Evolutionary conservation across 495 filamentous ascomycete species (phyloP).

Genomic region (Penicillium nucicola): DNA sequence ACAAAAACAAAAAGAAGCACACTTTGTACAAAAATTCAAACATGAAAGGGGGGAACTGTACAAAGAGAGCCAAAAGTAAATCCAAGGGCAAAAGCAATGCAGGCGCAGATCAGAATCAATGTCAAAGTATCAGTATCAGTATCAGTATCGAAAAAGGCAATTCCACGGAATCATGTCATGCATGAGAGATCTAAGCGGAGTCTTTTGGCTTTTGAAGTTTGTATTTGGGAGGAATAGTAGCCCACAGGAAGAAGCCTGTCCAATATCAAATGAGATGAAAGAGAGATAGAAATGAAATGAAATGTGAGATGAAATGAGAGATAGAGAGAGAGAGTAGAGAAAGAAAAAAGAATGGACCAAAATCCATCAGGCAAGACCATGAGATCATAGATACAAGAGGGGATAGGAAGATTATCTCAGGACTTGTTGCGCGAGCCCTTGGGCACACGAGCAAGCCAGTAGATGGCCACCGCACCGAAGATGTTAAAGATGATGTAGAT

Average conservation of each 20-base stretch:
- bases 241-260: background rate
- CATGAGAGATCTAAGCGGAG: background rate
- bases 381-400: background rate
- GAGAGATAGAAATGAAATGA: conserved; percentile 1
- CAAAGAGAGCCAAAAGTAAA: background rate
- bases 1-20: too few species aligned
- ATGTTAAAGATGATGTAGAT: conserved; percentile 74
- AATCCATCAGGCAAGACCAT: background rate
- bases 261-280: background rate
- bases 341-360: background rate
- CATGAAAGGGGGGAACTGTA: background rate
- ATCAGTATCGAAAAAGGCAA: too few species aligned
- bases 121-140: too few species aligned
- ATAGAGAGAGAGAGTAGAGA: background rate
- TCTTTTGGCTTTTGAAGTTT: background rate
- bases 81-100: background rate
- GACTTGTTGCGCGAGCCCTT: conserved; percentile 50
- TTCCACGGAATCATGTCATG: background rate
- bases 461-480: conserved; percentile 62
- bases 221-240: background rate
- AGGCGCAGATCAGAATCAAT: too few species aligned
- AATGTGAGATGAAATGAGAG: background rate
- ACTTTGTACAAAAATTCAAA: background rate
- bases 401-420: conserved; percentile 7
- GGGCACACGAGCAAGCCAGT: conserved; percentile 77